Conservation (phyloP, 2,329 filamentous ascomycete genomes). For the Tolypocladium album region DNA sequence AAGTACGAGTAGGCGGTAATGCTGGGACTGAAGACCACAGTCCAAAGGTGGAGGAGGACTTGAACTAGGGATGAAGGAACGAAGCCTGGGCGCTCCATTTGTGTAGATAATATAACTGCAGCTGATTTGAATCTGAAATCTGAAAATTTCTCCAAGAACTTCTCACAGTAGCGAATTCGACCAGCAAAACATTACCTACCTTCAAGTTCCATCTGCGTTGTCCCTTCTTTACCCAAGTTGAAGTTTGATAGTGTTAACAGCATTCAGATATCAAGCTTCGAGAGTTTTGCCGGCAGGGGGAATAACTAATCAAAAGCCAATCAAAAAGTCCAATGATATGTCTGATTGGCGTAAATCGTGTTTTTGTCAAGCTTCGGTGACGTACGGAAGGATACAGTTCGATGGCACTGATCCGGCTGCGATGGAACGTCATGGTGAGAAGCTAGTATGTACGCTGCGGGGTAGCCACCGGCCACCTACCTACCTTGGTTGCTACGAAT, state of each 20-base stretch:
- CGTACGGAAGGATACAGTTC: too few relatives aligned
- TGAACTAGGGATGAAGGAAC: neutral
- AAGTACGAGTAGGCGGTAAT: conserved; percentile 20
- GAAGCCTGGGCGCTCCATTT: neutral
- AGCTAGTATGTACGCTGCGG: neutral
- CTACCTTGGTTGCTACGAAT: neutral
- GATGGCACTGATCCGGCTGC: too few relatives aligned
- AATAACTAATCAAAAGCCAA: too few relatives aligned
- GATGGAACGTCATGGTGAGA: neutral
- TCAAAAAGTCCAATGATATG: too few relatives aligned
- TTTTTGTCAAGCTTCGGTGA: neutral
- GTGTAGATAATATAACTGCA: neutral
- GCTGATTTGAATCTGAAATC: neutral
- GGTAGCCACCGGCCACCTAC: neutral
- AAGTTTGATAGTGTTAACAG: neutral
- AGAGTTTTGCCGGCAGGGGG: too few relatives aligned
- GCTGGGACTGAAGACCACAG: neutral
- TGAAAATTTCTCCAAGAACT: neutral
- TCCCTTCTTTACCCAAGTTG: neutral
- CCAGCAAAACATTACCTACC: neutral
- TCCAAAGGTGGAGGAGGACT: neutral
- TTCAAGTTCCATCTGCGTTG: neutral
- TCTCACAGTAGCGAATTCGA: neutral
- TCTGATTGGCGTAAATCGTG: neutral
- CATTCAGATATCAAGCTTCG: too few relatives aligned